phyloP scores from a whole-genome alignment of 208 protist genomes.

The Leishmania arabica region DNA sequence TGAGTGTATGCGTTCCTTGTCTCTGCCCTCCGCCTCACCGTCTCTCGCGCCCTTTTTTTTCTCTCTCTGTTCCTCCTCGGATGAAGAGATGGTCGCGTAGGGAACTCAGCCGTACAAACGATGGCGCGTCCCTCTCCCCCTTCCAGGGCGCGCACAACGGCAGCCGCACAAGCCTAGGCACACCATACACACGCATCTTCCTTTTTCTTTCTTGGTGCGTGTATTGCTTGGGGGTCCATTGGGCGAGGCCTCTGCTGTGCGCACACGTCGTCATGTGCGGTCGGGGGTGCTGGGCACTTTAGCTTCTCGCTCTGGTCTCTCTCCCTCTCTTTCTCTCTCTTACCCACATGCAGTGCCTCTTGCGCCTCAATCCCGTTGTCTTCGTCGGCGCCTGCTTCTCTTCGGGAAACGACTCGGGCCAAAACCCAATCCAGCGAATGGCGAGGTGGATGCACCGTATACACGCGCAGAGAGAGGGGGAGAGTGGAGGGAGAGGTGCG shows the following conservation, averaged over 20 bases:
- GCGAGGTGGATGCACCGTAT: neutral
- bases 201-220: no score
- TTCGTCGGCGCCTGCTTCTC: no score
- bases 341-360: no score
- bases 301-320: neutral
- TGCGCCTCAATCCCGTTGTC: no score
- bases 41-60: neutral
- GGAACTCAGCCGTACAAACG: neutral
- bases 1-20: neutral
- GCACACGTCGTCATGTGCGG: no score
- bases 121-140: neutral
- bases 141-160: neutral
- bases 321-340: neutral
- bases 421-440: neutral
- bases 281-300: no score
- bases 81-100: neutral
- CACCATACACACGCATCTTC: no score
- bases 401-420: neutral
- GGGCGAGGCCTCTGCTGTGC: no score
- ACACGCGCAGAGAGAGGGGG: no score
- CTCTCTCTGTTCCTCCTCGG: neutral
- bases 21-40: neutral
- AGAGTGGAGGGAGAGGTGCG: neutral
- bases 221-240: no score
- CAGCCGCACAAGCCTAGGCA: no score